phyloP scores from a whole-genome alignment of 371 early-diverging fungal species.

The Mortierella sp. region DNA sequence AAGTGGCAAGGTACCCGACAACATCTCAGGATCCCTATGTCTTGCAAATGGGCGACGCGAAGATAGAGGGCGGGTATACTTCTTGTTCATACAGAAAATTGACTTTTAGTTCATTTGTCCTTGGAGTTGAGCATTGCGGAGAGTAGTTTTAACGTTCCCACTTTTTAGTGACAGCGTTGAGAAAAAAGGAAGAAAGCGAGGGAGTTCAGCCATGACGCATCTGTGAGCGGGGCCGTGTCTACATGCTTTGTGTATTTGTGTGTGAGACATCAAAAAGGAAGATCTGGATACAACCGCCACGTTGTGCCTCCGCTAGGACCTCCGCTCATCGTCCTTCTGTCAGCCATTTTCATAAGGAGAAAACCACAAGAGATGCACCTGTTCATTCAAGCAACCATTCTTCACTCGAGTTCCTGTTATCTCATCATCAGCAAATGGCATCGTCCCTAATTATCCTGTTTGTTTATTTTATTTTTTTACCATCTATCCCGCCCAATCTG shows the following conservation, averaged over 20 bases:
- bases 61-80: background rate
- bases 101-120: background rate
- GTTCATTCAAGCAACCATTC: background rate
- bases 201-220: slow-evolving; percentile 1
- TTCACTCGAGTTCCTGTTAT: background rate
- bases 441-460: background rate
- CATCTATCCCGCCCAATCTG: background rate
- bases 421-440: slow-evolving; percentile 1
- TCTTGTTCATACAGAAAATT: background rate
- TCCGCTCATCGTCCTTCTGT: background rate
- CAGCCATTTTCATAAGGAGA: background rate
- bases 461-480: background rate
- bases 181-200: background rate
- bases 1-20: background rate
- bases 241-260: background rate
- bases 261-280: background rate
- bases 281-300: background rate
- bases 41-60: background rate
- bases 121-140: background rate
- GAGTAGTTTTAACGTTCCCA: background rate
- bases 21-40: background rate
- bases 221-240: background rate
- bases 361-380: background rate
- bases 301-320: slow-evolving; percentile 8
- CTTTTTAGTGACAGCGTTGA: background rate